Evolutionary conservation across 2,329 filamentous ascomycete genomes (phyloP).

Genomic region (Sporothrix euskadiensis): DNA sequence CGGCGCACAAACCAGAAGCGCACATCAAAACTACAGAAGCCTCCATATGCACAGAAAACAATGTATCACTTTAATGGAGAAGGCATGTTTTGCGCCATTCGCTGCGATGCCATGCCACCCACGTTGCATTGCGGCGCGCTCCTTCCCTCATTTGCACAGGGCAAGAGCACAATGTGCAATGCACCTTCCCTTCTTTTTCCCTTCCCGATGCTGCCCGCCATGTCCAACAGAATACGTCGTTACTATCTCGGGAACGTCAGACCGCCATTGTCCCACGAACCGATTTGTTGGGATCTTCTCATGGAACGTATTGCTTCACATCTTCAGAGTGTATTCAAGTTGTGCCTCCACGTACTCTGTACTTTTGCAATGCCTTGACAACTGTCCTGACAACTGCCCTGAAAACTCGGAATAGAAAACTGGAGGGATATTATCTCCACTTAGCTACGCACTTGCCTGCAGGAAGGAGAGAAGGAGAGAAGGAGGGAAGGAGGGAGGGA

Average conservation of each 20-base stretch:
- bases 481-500: not conserved
- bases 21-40: not conserved
- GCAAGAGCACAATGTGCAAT: not conserved
- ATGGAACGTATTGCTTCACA: not conserved
- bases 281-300: not conserved
- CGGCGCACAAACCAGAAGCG: not conserved
- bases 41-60: not conserved
- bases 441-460: slow-evolving; percentile 9
- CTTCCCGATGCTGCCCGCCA: not conserved
- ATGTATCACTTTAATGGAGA: not conserved
- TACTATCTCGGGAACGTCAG: not conserved
- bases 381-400: not conserved
- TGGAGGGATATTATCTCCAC: slow-evolving; percentile 3
- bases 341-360: not conserved
- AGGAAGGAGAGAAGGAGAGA: not conserved
- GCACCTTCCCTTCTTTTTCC: no score
- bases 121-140: not conserved
- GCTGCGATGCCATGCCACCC: not conserved
- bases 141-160: not conserved
- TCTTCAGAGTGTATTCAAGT: not conserved
- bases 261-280: slow-evolving; percentile 13
- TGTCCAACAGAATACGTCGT: not conserved
- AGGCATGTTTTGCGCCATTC: not conserved
- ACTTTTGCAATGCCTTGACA: not conserved
- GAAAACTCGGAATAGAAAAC: not conserved